phyloP scores from a whole-genome alignment of 2,329 filamentous ascomycete genomes.

The Albophoma yamanashiensis region DNA sequence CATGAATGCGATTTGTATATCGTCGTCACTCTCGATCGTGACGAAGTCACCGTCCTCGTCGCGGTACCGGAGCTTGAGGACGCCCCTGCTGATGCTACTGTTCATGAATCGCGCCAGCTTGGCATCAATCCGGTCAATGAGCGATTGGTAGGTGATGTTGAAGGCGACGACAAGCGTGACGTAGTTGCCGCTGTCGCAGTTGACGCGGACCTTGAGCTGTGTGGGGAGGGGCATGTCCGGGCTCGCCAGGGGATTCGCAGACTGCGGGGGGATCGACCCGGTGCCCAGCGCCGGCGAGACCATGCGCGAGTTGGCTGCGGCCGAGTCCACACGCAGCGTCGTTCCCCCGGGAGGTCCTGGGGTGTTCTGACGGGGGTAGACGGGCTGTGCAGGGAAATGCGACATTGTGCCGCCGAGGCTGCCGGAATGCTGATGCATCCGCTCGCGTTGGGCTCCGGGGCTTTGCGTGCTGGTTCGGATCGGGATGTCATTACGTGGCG shows the following conservation, averaged over 20 bases:
- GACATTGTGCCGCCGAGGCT: conserved; percentile 41
- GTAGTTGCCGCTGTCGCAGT: conserved; percentile 75
- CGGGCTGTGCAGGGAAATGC: conserved; percentile 45
- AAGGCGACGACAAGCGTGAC: conserved; percentile 93
- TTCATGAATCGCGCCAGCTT: conserved; percentile 82
- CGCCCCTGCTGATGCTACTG: conserved; percentile 71
- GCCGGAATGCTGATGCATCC: conserved; percentile 36
- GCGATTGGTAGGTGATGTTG: conserved; percentile 86
- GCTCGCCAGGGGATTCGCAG: conserved; percentile 23
- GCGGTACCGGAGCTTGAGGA: conserved; percentile 78
- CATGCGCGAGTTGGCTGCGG: conserved; percentile 27
- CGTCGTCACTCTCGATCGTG: conserved; percentile 89
- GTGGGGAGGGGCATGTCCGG: conserved; percentile 47
- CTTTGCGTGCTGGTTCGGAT: conserved; percentile 61
- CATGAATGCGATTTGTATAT: conserved; percentile 90
- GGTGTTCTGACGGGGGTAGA: conserved; percentile 38
- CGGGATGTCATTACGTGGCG: conserved; percentile 59
- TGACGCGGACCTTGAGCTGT: conserved; percentile 92
- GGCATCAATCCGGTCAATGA: conserved; percentile 91
- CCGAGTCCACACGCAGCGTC: conserved; percentile 27
- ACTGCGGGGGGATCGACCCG: conserved; percentile 13
- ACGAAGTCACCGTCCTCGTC: conserved; percentile 92
- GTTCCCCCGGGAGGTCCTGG: conserved; percentile 23
- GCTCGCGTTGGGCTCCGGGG: conserved; percentile 55
- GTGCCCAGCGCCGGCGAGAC: conserved; percentile 36